These are phyloP conservation scores for Piper longum DNA, from an alignment of 164 flowering plant genomes.

Conservation along the genomic window DNA sequence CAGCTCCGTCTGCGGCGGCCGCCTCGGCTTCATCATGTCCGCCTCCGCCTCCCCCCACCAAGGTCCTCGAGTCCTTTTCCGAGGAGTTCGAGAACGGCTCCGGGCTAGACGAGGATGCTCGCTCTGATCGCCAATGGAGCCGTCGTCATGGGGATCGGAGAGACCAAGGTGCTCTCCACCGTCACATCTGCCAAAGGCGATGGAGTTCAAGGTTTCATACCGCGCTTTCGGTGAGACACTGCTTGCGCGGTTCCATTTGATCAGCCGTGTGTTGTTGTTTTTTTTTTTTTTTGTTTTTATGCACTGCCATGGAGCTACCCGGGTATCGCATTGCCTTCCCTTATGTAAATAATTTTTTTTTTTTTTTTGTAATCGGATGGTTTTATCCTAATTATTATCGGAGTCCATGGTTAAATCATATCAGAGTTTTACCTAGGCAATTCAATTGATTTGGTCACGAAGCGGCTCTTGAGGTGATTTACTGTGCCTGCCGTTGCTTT, in stretches of 20 bases:
- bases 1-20: slow-evolving; percentile 40
- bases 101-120: slow-evolving; percentile 74
- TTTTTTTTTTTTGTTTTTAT: too few species aligned
- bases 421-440: too few species aligned
- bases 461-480: too few species aligned
- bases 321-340: too few species aligned
- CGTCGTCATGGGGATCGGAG: slow-evolving; percentile 72
- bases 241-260: not conserved
- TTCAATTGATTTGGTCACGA: too few species aligned
- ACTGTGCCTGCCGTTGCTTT: too few species aligned
- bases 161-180: slow-evolving; percentile 74
- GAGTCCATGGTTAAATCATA: too few species aligned
- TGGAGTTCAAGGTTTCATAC: slow-evolving; percentile 50
- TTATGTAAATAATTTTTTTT: too few species aligned
- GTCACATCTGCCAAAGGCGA: slow-evolving; percentile 57
- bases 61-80: slow-evolving; percentile 46
- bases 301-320: too few species aligned
- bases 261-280: not conserved
- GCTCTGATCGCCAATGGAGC: slow-evolving; percentile 94
- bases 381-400: too few species aligned
- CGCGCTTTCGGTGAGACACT: slow-evolving; percentile 68
- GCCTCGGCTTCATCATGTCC: slow-evolving; percentile 18
- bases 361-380: too few species aligned
- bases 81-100: slow-evolving; percentile 86
- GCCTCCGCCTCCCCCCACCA: slow-evolving; percentile 21